Percentiles rank a stretch among this genome's conserved stretches.
Evolutionary conservation across 2,329 filamentous ascomycete genomes (phyloP).

Genomic region (Bertia moriformis): DNA sequence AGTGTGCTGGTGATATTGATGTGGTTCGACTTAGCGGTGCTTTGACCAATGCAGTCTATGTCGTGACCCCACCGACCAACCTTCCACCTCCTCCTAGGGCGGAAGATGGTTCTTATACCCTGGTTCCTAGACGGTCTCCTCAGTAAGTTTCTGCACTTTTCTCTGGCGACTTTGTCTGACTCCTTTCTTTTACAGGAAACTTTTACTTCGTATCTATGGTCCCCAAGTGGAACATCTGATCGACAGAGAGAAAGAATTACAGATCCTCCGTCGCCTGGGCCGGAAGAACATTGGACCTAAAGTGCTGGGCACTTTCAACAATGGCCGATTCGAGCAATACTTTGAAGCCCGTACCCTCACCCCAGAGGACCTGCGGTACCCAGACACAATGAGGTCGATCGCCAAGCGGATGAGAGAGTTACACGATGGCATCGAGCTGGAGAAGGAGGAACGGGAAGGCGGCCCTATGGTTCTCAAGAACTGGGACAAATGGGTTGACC

Average conservation of each 20-base stretch:
- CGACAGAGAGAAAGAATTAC: conserved; percentile 54
- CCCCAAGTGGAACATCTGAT: conserved; percentile 63
- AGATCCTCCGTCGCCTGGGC: conserved; percentile 51
- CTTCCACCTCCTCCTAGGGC: conserved; percentile 22
- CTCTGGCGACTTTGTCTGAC: neutral
- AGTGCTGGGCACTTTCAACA: conserved; percentile 56
- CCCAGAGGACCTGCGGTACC: conserved; percentile 42
- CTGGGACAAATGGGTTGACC: conserved; percentile 52
- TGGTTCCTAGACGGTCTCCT: neutral
- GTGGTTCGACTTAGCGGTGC: conserved; percentile 51
- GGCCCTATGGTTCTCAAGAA: conserved; percentile 58
- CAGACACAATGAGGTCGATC: conserved; percentile 55
- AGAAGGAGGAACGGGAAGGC: conserved; percentile 45
- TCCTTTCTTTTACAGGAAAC: conserved; percentile 22
- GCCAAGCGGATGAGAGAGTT: conserved; percentile 64
- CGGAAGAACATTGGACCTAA: conserved; percentile 58
- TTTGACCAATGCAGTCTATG: conserved; percentile 61
- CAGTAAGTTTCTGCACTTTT: neutral
- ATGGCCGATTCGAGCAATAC: conserved; percentile 62
- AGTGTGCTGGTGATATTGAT: conserved; percentile 33
- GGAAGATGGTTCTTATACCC: conserved; percentile 1
- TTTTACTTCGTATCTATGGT: conserved; percentile 59
- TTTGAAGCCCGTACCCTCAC: conserved; percentile 52
- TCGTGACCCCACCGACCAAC: conserved; percentile 48
- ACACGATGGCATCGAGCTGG: conserved; percentile 59